Percentiles rank a stretch among this genome's conserved stretches.
These are phyloP conservation scores for Aspergillus sp. DNA, from an alignment of 2,329 filamentous ascomycete species.

Conservation along the genomic window DNA sequence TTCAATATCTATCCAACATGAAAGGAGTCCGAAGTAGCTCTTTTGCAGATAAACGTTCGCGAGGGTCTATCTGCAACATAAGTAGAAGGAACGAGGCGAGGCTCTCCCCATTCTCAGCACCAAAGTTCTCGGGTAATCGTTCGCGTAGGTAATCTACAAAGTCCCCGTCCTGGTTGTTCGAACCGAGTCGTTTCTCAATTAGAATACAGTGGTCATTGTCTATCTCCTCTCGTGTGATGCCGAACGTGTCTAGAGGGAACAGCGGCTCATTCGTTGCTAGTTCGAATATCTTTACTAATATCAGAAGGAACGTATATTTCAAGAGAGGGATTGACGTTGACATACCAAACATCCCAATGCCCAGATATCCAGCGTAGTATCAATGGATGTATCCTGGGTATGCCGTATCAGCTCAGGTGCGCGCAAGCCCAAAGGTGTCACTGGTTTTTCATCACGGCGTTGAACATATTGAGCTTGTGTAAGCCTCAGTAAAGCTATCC, in stretches of 20 bases:
- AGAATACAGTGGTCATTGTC: conserved; percentile 15
- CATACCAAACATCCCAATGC: conserved; percentile 27
- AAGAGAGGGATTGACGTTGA: no score
- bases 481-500: not conserved
- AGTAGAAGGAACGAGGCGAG: conserved; percentile 18
- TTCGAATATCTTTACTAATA: conserved; percentile 20
- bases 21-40: conserved; percentile 18
- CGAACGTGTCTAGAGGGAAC: conserved; percentile 22
- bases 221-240: conserved; percentile 18
- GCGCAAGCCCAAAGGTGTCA: conserved; percentile 22
- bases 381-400: conserved; percentile 10
- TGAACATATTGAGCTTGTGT: conserved; percentile 11
- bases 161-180: not conserved
- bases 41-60: not conserved
- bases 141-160: conserved; percentile 19
- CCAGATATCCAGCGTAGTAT: conserved; percentile 23
- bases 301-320: not conserved
- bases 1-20: not conserved
- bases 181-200: conserved; percentile 8
- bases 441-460: conserved; percentile 15
- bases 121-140: conserved; percentile 19
- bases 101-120: conserved; percentile 14
- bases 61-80: conserved; percentile 19
- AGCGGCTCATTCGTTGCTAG: conserved; percentile 25
- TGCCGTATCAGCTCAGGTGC: conserved; percentile 23